Evolutionary conservation across 768 basidiomycete genomes (phyloP).

Genomic region (Gymnopilus dilepis): DNA sequence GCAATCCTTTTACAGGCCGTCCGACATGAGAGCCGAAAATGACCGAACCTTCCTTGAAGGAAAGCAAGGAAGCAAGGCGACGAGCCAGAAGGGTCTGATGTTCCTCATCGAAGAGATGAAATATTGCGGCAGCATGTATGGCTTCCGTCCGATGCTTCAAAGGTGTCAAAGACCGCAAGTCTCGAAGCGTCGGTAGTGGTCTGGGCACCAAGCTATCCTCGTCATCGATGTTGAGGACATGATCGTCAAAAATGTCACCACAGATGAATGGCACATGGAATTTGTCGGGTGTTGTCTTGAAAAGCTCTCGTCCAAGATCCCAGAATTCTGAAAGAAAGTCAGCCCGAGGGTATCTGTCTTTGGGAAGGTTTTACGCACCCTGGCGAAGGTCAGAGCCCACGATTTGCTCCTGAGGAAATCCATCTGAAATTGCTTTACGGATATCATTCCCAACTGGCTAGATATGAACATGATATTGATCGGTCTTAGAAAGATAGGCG

Average conservation of each 20-base stretch:
- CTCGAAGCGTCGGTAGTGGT: no score
- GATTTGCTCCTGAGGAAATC: conserved; percentile 41
- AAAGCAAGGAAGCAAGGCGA: conserved; percentile 34
- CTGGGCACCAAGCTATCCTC: no score
- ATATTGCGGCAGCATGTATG: conserved; percentile 43
- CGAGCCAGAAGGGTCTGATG: conserved; percentile 32
- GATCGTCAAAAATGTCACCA: conserved; percentile 56
- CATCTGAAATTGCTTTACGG: conserved; percentile 43
- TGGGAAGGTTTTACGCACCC: no score
- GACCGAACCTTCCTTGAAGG: conserved; percentile 33
- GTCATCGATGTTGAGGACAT: no score
- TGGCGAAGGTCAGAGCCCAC: conserved; percentile 42
- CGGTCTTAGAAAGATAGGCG: background rate
- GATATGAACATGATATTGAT: background rate
- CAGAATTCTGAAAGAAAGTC: conserved; percentile 70
- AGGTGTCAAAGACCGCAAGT: background rate
- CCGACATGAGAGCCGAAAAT: conserved; percentile 42
- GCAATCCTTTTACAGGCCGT: conserved; percentile 15
- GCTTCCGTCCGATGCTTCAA: conserved; percentile 28
- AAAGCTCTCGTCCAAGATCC: conserved; percentile 67
- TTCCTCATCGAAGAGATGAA: conserved; percentile 39
- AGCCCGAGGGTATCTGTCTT: no score
- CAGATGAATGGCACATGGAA: conserved; percentile 61
- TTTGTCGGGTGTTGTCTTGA: conserved; percentile 52
- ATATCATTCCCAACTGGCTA: conserved; percentile 45